Base-by-base conservation (phyloP, 2,329 filamentous ascomycete genomes). In the Stemphylium vesicarium region DNA sequence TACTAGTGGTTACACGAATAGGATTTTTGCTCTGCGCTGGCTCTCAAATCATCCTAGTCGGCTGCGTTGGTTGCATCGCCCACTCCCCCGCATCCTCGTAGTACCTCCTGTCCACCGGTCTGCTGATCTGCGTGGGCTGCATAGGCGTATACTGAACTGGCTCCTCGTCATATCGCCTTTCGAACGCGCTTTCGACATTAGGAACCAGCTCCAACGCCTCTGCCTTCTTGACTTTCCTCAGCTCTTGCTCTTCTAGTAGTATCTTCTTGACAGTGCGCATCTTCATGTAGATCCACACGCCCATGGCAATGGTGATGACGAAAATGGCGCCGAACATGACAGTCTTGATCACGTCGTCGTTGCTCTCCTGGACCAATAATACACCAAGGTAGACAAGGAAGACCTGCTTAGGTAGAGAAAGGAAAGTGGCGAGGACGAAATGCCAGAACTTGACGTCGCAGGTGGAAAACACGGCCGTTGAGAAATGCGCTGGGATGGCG, bases 391-490 rank as follows among this genome's bases (percentile, higher is more conserved):
- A 74, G 11, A 74, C 72, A 31, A 74, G 65, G 53, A 74, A 72
- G 35, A 73, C 69, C 44, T 74, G 72, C 55, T 74, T 74, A 6
- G 71, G 72, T 5, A 74, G 57, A 8, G 70, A 73, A 26, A 71
- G 56, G 36, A 73, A 64, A 4, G 72, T 73, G 1, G 72, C 69
- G 36, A 74, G 63, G 33, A 70, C 62, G 31, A 74, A 74, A 50
- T 68, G 62, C 67, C 69, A 72, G 57, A 74, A 74, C 15, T 71
- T 73, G 42, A 74, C 72, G 54, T 74, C 68, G 60, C 70, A 74
- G 32, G 72, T 74, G 16, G 69, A 71, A 47, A 74, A 74, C 1
- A 73, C 71, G 37, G 71, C 72, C 15, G 71, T 73, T 16, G 65
- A 69, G 56, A 74, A 73, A 56, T 74, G 72, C 32, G 69, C 62